Evolutionary conservation across 73 alveolate species (phyloP), one percentile per base, ranked within the genome.

Genomic region (Paramecium sexaurelia): DNA sequence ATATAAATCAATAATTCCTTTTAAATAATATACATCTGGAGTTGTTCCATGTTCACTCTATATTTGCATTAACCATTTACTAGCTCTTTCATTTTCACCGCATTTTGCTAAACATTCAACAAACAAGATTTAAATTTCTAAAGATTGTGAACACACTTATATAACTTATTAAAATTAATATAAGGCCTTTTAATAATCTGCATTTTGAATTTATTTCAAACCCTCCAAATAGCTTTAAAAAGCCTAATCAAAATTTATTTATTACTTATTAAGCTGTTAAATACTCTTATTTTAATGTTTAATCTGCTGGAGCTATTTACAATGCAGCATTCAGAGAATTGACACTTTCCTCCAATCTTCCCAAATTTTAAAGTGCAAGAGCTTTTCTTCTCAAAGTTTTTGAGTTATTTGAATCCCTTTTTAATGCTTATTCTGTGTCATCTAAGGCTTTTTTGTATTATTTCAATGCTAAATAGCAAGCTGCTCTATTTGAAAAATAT

Each of bases 371-470:
- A 43, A 93, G 71, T 67, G 96, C 91, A 68, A 92, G 91, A 20
- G 95, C 95, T 39, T 91, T 91, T 57, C 99, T 94, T 91, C 95
- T 92, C 87, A 92, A 75, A 6, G 98, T 98, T 92, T 98, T 98
- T 39, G 93, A 84, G 86, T 91, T 94, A 27, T 86, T 87, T 35
- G 98, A 95, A 75, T 98, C 97, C 75, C 92, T 56, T 19, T 73
- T 85, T 27, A 98, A 57, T n/a, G 99, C 99, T 87, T 95, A 84
- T 33, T 93, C 89, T 35, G 98, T 96, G 87, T 98, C 99, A 69
- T 89, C 92, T 56, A 96, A 84, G 55, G 99, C 98, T 51, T 93
- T 93, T 73, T 96, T 88, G 88, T 93, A 96, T 92, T 95, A 93
- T 73, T 96, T 96, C 71, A 95, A 91, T 36, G 92, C 91, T 67